Evolutionary conservation across 345 rosid genomes (phyloP), one percentile per base, ranked within the genome.

Genomic region (Nephelium lappaceum): DNA sequence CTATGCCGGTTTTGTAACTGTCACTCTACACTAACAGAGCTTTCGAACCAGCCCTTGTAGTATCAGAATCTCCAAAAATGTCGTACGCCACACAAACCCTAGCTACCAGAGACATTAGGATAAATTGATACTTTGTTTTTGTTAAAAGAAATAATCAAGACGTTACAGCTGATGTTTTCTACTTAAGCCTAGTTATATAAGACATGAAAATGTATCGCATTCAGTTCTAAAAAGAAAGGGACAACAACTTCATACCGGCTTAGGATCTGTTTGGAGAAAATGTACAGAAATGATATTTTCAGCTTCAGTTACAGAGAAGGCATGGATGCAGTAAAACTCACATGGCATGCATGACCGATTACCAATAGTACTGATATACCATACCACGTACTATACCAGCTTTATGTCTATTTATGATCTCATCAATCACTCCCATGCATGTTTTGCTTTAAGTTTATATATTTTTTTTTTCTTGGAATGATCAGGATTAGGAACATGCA

Each of bases 21-120:
- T 72, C 65, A 57, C 58, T 57, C 5, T 23, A 21, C 21, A 60
- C 60, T 69, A 39, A 39, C 31, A 60, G 79, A 80, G 62, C 79
- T 75, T 70, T 80, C 79, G 8, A 41, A 47, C 45, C 31, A 12
- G 8, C 4, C 23, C 51, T 31, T 31, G 3, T 25, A 8, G 25
- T 53, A 72, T 72, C 66, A 38, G 18, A 57, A 57, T 57, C 75
- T 57, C 75, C 65, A 38, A 57, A 19, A 3, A 31, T 6, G 1
- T 69, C 15, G 41, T 31, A 45, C 27, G 3, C 36, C 36, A 31
- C 36, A 49, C 18, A 31, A 70, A 51, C 74, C 23, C 39, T 49
- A 27, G 74, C 43, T 15, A 53, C 8, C n/a, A 16, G n/a, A 53
- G n/a, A 53, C n/a, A 25, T 69, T 24, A n/a, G 58, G 39, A 42